phyloP scores from a whole-genome alignment of 2,329 filamentous ascomycete genomes.

The Cladosporium colombiae region DNA sequence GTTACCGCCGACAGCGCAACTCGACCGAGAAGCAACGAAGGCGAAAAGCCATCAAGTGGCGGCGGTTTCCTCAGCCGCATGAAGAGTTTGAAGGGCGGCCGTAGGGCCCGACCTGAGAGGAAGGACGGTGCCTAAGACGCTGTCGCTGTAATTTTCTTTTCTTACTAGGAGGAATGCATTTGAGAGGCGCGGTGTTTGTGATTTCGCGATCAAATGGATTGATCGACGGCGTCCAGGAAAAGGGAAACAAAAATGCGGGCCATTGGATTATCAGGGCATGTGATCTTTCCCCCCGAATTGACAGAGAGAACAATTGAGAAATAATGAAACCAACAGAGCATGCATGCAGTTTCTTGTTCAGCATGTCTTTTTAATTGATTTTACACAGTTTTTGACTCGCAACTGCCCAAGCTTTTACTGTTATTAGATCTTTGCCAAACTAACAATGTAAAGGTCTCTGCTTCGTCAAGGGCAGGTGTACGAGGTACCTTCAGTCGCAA shows the following conservation, averaged over 20 bases:
- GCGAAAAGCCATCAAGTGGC: conserved; percentile 30
- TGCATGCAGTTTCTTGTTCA: no score
- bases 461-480: no score
- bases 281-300: not conserved
- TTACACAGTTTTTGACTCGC: no score
- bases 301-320: not conserved
- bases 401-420: no score
- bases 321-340: not conserved
- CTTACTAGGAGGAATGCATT: not conserved
- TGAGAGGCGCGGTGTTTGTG: not conserved
- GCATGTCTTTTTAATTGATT: no score
- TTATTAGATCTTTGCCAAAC: no score
- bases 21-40: conserved; percentile 17
- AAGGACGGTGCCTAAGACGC: conserved; percentile 12
- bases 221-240: not conserved
- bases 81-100: conserved; percentile 76
- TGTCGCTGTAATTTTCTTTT: not conserved
- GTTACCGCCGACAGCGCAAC: conserved; percentile 47
- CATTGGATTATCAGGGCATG: conserved; percentile 7
- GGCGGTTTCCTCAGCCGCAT: conserved; percentile 75
- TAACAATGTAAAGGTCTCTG: no score
- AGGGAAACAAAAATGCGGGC: not conserved
- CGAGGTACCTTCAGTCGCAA: no score
- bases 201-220: not conserved
- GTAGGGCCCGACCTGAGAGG: conserved; percentile 47